Base-by-base conservation (phyloP, 2,329 filamentous ascomycete species). In the Aspergillus hiratsukae region DNA sequence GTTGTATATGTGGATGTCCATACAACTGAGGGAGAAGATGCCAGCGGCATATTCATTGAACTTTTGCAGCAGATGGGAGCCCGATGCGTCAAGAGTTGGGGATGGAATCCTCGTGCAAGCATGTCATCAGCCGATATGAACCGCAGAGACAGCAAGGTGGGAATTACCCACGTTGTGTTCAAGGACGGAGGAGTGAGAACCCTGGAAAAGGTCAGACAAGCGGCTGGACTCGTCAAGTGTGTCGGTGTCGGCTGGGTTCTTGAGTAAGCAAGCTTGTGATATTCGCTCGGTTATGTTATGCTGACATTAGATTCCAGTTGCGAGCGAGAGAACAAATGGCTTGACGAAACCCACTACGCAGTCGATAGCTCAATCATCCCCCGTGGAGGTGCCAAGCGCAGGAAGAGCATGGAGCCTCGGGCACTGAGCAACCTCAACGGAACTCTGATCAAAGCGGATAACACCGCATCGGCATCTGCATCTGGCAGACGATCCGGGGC, bases 211-310 rank as follows among this genome's bases (percentile, higher is more conserved):
- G 87, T 93, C 6, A 81, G 85, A 56, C 83, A 87, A 64, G 86
- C 84, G 41, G 81, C 83, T 14, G 90, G 90, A 5, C 79, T 89
- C 29, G 89, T 96, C 40, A 86, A 90, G 64, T 95, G 91, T 74
- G 90, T 96, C 54, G 91, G 91, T 51, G 88, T 95, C 49, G 87
- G 86, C 62, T 96, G 91, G 90, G 88, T 94, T 54, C 81, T 96
- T 60, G 90, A 96, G 87, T 91, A 83, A 82, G 87, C 83, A 57
- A 29, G 31, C 17, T 14, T 49, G 49, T 35, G 11, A 23, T 17
- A 6, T 23, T 17, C 2, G 17, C 19, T 19, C 5, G 43, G n/a
- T 31, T 29, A n/a, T 21, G 6, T n/a, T 28, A 25, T 49, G 45
- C 64, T 65, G 57, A 67, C 55, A 31, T 46, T 27, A 4, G 5